These are phyloP conservation scores for Sugiyamaella chiloensis DNA, from an alignment of 805 yeast species.

Conservation along the genomic window DNA sequence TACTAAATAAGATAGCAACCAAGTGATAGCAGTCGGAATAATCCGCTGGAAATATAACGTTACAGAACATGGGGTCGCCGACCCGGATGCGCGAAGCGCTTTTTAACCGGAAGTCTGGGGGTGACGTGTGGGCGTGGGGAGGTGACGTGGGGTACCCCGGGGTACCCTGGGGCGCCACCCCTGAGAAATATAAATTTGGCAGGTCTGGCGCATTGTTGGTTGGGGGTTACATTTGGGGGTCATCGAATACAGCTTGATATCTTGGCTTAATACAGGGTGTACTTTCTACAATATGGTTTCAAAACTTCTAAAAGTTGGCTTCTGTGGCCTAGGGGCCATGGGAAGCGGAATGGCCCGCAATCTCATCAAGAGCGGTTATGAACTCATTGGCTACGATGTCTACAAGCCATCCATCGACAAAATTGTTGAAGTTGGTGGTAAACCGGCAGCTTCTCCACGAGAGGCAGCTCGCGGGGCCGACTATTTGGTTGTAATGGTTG, in stretches of 20 bases:
- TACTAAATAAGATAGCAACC: too few relatives aligned
- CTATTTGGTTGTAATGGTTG: slow-evolving; percentile 12
- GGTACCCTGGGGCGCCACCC: neutral
- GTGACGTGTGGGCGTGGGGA: neutral
- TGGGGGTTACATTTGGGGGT: slow-evolving; percentile 2
- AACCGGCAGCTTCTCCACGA: slow-evolving; percentile 10
- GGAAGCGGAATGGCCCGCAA: slow-evolving; percentile 14
- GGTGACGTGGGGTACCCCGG: too few relatives aligned
- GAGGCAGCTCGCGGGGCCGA: slow-evolving; percentile 11
- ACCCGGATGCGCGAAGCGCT: too few relatives aligned
- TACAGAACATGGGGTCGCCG: too few relatives aligned
- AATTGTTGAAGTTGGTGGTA: slow-evolving; percentile 7
- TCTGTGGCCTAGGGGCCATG: slow-evolving; percentile 17
- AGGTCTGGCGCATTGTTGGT: neutral
- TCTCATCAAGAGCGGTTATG: slow-evolving; percentile 5
- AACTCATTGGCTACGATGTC: slow-evolving; percentile 12
- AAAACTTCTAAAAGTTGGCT: slow-evolving; percentile 7
- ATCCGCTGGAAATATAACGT: too few relatives aligned
- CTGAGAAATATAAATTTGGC: slow-evolving; percentile 2
- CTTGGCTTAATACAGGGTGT: too few relatives aligned
- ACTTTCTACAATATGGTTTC: too few relatives aligned
- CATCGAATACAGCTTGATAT: neutral
- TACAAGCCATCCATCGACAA: slow-evolving; percentile 12
- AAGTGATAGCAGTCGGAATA: too few relatives aligned
- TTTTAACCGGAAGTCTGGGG: slow-evolving; percentile 6